phyloP scores from a whole-genome alignment of 257 asterid species.

The Rhazya stricta region DNA sequence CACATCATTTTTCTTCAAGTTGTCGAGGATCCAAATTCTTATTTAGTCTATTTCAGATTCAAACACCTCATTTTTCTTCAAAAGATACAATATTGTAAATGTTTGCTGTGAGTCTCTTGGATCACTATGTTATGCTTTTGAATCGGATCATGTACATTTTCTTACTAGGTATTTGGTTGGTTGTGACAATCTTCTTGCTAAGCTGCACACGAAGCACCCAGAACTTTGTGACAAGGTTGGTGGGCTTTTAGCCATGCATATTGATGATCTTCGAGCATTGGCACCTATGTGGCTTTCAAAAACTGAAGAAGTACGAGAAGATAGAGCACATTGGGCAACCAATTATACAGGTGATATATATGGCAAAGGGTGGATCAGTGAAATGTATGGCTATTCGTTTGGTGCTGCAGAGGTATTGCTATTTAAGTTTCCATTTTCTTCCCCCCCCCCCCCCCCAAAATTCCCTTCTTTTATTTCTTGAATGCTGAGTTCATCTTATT shows the following conservation, averaged over 20 bases:
- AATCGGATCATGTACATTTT: constrained; percentile 7
- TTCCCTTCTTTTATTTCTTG: neutral
- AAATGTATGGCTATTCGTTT: constrained; percentile 97
- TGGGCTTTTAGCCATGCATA: constrained; percentile 94
- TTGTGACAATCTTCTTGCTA: constrained; percentile 79
- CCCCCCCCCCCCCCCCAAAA: too few relatives aligned
- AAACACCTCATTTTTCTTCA: neutral
- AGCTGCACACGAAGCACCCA: constrained; percentile 85
- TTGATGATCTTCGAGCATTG: constrained; percentile 88
- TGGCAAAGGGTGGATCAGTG: constrained; percentile 92
- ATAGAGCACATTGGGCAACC: constrained; percentile 85
- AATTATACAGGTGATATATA: constrained; percentile 93
- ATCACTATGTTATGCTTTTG: constrained; percentile 1
- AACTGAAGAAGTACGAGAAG: constrained; percentile 81
- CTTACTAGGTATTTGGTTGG: constrained; percentile 81
- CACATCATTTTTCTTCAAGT: neutral
- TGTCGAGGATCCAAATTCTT: neutral
- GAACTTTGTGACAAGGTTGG: constrained; percentile 93
- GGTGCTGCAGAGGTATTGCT: constrained; percentile 88
- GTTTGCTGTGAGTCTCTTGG: neutral
- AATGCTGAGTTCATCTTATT: neutral
- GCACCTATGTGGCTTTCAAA: constrained; percentile 93
- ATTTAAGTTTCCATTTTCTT: neutral
- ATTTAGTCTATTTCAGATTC: neutral
- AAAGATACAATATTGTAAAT: neutral